Conservation (phyloP, 768 basidiomycete species). For the Tylopilus sp. region DNA sequence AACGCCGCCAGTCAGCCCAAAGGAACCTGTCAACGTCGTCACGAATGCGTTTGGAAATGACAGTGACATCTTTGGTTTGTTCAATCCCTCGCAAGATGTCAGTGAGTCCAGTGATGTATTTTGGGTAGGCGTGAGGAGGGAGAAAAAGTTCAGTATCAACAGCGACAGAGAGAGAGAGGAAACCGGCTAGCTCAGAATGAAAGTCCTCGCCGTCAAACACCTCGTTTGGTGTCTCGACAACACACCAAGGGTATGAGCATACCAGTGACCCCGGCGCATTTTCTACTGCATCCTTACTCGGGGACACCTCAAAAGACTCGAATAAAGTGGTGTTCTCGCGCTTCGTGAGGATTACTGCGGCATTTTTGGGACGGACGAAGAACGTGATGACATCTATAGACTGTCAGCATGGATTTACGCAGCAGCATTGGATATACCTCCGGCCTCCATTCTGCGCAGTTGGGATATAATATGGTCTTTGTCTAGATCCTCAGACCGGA, state of each 20-base stretch:
- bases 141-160: background rate
- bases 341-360: no score
- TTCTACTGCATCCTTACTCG: no score
- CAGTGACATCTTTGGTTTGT: background rate
- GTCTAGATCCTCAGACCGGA: no score
- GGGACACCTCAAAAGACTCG: no score
- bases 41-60: background rate
- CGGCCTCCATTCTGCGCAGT: no score
- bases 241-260: constrained; percentile 25
- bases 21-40: background rate
- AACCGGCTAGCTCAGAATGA: no score
- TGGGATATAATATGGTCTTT: no score
- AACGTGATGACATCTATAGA: background rate
- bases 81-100: background rate
- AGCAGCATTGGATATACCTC: no score
- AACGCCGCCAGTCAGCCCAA: background rate
- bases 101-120: no score
- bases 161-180: constrained; percentile 1
- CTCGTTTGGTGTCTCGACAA: constrained; percentile 10
- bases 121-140: no score
- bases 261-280: no score
- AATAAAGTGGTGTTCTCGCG: constrained; percentile 9
- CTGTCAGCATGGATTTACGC: no score
- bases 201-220: constrained; percentile 10
- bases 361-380: background rate